A percentile compares a stretch with the other conserved stretches of the same genome.
These are phyloP conservation scores for Phytophthora palmivora DNA, from an alignment of 352 stramenopile species.

Conservation along the genomic window DNA sequence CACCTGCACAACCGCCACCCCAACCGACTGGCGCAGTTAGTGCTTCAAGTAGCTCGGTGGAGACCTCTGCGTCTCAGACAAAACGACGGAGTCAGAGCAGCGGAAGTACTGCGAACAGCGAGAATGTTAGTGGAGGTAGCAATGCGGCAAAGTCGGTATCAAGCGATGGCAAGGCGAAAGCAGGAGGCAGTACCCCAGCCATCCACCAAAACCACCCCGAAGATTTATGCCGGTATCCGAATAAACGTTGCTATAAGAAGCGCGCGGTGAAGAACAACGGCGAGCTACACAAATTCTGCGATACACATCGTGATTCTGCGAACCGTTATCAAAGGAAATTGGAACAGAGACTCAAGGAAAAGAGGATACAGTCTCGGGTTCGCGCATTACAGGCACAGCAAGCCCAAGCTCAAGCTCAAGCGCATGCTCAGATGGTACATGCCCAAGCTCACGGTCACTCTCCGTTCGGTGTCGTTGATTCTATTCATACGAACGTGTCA, in stretches of 20 bases:
- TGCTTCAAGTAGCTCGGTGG: constrained; percentile 13
- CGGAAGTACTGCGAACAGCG: constrained; percentile 26
- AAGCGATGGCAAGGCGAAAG: constrained; percentile 11
- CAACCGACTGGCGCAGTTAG: constrained; percentile 7
- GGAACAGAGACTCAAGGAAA: constrained; percentile 50
- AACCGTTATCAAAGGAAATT: constrained; percentile 73
- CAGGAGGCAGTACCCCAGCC: constrained; percentile 11
- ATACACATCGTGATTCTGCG: constrained; percentile 60
- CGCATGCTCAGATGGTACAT: constrained; percentile 27
- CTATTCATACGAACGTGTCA: constrained; percentile 1
- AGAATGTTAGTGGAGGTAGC: constrained; percentile 25
- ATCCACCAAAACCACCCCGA: constrained; percentile 34
- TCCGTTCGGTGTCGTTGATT: constrained; percentile 2
- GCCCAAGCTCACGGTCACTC: constrained; percentile 7
- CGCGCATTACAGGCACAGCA: constrained; percentile 34
- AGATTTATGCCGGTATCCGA: constrained; percentile 64
- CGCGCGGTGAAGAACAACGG: constrained; percentile 75
- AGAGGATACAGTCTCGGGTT: constrained; percentile 38
- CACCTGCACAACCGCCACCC: constrained; percentile 10
- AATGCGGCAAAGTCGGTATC: constrained; percentile 18
- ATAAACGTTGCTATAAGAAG: constrained; percentile 65
- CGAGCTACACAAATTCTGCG: constrained; percentile 73
- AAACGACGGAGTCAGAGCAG: constrained; percentile 34
- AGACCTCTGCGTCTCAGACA: neutral
- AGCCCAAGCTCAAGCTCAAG: constrained; percentile 24